Evolutionary conservation across 2,329 filamentous ascomycete species (phyloP).

Genomic region (Stagonosporopsis vannaccii): DNA sequence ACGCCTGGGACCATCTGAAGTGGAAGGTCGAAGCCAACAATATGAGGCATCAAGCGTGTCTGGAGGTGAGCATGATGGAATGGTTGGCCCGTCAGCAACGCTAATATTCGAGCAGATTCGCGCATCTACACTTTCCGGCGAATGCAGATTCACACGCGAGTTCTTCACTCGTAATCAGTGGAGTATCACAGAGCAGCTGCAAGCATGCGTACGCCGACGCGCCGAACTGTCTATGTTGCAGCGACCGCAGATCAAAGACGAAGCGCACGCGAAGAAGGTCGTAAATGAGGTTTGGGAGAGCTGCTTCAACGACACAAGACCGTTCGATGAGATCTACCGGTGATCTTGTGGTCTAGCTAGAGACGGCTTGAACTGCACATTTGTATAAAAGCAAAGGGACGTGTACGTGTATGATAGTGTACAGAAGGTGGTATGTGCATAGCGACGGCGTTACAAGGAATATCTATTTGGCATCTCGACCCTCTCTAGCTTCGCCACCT

Average conservation of each 20-base stretch:
- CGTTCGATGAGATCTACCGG: slow-evolving; percentile 96
- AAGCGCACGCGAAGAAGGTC: slow-evolving; percentile 83
- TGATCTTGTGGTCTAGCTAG: slow-evolving; percentile 44
- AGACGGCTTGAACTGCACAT: background rate
- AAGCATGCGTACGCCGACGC: slow-evolving; percentile 84
- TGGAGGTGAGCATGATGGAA: slow-evolving; percentile 69
- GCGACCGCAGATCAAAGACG: slow-evolving; percentile 81
- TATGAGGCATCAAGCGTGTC: slow-evolving; percentile 89
- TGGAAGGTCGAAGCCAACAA: slow-evolving; percentile 89
- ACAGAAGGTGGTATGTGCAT: slow-evolving; percentile 15
- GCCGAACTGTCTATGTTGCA: slow-evolving; percentile 81
- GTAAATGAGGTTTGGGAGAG: slow-evolving; percentile 99
- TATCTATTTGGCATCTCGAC: background rate
- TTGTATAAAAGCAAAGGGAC: background rate
- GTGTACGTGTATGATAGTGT: slow-evolving; percentile 12
- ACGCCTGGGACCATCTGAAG: slow-evolving; percentile 90
- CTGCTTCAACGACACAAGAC: slow-evolving; percentile 91
- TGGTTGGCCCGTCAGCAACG: background rate
- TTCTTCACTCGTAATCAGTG: slow-evolving; percentile 85
- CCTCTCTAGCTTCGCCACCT: background rate
- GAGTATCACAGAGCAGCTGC: slow-evolving; percentile 89
- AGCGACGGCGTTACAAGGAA: slow-evolving; percentile 16
- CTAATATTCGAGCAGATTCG: slow-evolving; percentile 69
- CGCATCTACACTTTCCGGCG: slow-evolving; percentile 89
- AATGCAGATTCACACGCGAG: slow-evolving; percentile 90